Base-by-base conservation (phyloP, 257 asterid species). In the Salvia splendens region DNA sequence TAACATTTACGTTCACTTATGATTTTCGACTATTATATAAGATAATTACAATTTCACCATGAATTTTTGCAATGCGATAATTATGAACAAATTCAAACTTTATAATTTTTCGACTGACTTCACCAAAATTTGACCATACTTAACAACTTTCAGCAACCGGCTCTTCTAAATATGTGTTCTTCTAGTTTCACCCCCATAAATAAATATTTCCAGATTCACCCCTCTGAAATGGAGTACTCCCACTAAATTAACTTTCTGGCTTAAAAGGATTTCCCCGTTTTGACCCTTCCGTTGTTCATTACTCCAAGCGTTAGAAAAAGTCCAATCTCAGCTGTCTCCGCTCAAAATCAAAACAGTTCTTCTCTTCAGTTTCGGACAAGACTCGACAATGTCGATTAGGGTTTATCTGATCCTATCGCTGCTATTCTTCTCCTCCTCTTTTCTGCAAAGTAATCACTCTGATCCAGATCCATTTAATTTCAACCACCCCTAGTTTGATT, bases 371-470 rank as follows among this genome's bases (percentile, higher is more conserved):
- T 60, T 16, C 46, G 59, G 43, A 45, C 30, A 8, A 49, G 30
- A 54, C 8, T 61, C 49, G 62, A 61, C 65, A 53, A 83, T 86
- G 92, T 20, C 76, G 50, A 75, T 81, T 78, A 84, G 91, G 89
- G 87, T 67, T 82, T 75, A 73, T 65, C 67, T 85, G 70, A 58
- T 87, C 76, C 72, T 89, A 49, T 59, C 83, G 55, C 80, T 89
- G 32, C 85, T 89, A 46, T 38, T 85, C 8, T 73, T 81, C 48
- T 84, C 93, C 32, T 79, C 86, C 11, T 76, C 86, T 12, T 79
- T 84, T 64, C 76, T 87, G 51, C 88, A 75, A 76, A 86, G 96
- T 89, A 77, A 50, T 79, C 60, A 38, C 61, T 69, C 60, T 48
- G 73, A 80, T 78, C 82, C 67, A 70, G 81, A 70, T 73, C 59